phyloP scores from a whole-genome alignment of 208 protist species.

The Crithidia acanthocephali region DNA sequence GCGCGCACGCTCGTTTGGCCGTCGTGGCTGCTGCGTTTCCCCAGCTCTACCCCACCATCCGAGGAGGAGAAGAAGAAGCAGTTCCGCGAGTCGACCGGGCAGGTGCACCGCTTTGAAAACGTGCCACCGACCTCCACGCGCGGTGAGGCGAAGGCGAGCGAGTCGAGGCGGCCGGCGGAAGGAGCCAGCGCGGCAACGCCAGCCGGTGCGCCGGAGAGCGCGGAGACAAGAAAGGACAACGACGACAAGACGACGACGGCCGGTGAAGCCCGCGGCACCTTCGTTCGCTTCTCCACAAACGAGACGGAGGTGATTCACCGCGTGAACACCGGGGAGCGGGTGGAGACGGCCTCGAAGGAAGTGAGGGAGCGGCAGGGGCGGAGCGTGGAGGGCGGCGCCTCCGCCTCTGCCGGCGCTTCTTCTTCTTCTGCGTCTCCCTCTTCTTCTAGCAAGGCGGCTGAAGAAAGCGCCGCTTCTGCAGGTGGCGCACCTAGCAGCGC shows the following conservation, averaged over 20 bases:
- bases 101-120: background rate
- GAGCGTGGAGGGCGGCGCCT: background rate
- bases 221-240: background rate
- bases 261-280: slow-evolving; percentile 2
- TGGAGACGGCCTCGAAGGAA: slow-evolving; percentile 8
- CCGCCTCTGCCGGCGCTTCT: background rate
- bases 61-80: slow-evolving; percentile 23
- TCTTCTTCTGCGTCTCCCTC: background rate
- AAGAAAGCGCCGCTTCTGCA: background rate
- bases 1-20: slow-evolving; percentile 24
- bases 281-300: slow-evolving; percentile 13
- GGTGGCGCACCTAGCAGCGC: background rate
- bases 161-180: background rate
- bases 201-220: background rate
- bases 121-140: background rate
- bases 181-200: background rate
- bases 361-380: background rate
- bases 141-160: background rate
- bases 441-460: background rate
- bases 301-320: slow-evolving; percentile 26
- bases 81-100: background rate
- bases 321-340: slow-evolving; percentile 13
- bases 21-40: slow-evolving; percentile 24
- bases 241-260: background rate
- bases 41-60: slow-evolving; percentile 12